Evolutionary conservation across 2,329 filamentous ascomycete species (phyloP).

Genomic region (Alternaria postmessia): DNA sequence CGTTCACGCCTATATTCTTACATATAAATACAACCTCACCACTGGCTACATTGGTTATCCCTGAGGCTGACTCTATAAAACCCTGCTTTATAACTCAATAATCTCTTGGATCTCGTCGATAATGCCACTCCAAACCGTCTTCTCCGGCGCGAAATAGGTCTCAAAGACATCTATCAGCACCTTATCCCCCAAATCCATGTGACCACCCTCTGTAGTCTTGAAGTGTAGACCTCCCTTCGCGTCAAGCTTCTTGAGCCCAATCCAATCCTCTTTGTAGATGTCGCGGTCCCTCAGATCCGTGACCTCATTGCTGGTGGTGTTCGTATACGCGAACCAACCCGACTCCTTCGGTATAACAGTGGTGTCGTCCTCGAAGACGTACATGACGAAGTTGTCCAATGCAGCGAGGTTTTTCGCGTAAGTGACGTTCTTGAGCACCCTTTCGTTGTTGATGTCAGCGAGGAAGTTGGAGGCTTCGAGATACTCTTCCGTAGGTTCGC

Average conservation of each 20-base stretch:
- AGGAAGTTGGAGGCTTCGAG: constrained; percentile 85
- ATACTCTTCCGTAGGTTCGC: constrained; percentile 66
- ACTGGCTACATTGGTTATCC: too few species aligned
- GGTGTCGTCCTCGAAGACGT: constrained; percentile 84
- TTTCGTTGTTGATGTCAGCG: constrained; percentile 96
- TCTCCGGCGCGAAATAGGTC: constrained; percentile 67
- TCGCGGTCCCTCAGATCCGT: constrained; percentile 72
- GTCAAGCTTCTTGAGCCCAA: constrained; percentile 83
- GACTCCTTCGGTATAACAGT: constrained; percentile 91
- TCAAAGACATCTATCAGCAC: constrained; percentile 71
- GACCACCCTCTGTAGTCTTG: constrained; percentile 73
- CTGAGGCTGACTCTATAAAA: not conserved
- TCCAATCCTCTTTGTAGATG: constrained; percentile 91
- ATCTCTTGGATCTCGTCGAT: constrained; percentile 29
- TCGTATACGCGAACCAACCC: constrained; percentile 84
- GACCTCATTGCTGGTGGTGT: constrained; percentile 68
- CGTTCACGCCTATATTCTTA: not conserved
- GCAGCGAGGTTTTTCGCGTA: constrained; percentile 76
- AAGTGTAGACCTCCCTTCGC: constrained; percentile 81
- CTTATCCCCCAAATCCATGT: constrained; percentile 80
- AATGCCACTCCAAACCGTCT: constrained; percentile 19
- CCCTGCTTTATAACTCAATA: constrained; percentile 35
- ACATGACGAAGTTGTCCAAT: constrained; percentile 85
- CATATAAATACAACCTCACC: not conserved
- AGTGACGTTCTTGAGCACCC: constrained; percentile 71